Conservation (phyloP, 1,284 basidiomycete genomes). For the Tilletia setariae region DNA sequence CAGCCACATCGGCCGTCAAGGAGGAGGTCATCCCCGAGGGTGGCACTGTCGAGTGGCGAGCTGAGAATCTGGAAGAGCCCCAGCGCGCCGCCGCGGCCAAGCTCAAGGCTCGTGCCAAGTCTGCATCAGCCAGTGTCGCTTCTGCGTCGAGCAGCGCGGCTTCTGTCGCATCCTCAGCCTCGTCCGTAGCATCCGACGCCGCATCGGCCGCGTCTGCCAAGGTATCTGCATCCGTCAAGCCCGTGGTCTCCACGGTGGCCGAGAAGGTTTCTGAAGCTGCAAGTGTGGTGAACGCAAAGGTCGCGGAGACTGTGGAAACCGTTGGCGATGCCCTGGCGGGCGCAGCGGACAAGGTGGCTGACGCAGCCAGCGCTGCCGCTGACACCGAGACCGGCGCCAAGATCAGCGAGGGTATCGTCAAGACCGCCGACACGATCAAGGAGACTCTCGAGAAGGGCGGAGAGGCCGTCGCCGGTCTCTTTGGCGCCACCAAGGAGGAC, state of each 20-base stretch:
- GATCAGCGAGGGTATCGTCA: background rate
- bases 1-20: conserved; percentile 3
- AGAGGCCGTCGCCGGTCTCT: conserved; percentile 21
- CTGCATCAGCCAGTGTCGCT: background rate
- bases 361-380: background rate
- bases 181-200: background rate
- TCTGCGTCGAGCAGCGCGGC: background rate
- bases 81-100: conserved; percentile 22
- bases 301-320: background rate
- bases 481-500: conserved; percentile 19
- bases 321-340: background rate
- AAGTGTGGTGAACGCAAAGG: background rate
- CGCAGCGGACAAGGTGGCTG: conserved; percentile 14
- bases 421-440: background rate
- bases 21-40: conserved; percentile 20
- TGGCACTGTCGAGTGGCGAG: conserved; percentile 22
- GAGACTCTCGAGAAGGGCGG: conserved; percentile 33
- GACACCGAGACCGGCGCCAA: background rate
- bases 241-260: background rate
- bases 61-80: conserved; percentile 16
- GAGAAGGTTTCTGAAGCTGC: background rate
- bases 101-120: conserved; percentile 18
- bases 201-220: background rate
- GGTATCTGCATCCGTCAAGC: background rate
- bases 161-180: background rate